Evolutionary conservation across 805 yeast genomes (phyloP).

Genomic region (Wickerhamiella vanderwaltii): DNA sequence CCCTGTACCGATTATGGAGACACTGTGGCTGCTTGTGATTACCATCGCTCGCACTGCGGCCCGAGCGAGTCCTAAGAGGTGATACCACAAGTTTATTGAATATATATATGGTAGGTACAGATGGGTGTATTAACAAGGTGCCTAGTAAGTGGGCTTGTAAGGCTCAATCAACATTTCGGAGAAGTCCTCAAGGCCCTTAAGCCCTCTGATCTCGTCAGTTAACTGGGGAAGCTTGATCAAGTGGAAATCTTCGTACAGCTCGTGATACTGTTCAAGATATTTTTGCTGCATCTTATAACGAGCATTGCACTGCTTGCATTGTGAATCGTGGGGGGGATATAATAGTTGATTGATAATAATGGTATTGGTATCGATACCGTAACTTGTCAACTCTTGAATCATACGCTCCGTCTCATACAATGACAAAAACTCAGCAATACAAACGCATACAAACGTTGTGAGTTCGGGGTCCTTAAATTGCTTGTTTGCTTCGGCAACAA

Average conservation of each 20-base stretch:
- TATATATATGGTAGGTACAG: no score
- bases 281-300: slow-evolving; percentile 95
- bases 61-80: no score
- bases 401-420: slow-evolving; percentile 94
- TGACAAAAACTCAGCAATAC: slow-evolving; percentile 93
- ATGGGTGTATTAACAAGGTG: no score
- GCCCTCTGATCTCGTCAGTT: slow-evolving; percentile 91
- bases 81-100: no score
- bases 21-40: no score
- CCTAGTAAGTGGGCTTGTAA: slow-evolving; percentile 1
- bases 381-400: slow-evolving; percentile 90
- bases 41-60: no score
- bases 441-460: slow-evolving; percentile 87
- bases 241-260: slow-evolving; percentile 93
- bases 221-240: slow-evolving; percentile 89
- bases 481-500: slow-evolving; percentile 77
- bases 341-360: slow-evolving; percentile 90
- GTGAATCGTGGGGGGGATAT: slow-evolving; percentile 58
- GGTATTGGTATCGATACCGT: slow-evolving; percentile 92
- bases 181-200: slow-evolving; percentile 70
- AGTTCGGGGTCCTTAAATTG: slow-evolving; percentile 94
- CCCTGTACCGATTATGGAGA: no score
- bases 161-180: slow-evolving; percentile 70
- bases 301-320: slow-evolving; percentile 80
- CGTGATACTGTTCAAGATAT: slow-evolving; percentile 89